Evolutionary conservation across 306 rosid genomes (phyloP), one percentile per base, ranked within the genome.

Genomic region (Fragaria iinumae): DNA sequence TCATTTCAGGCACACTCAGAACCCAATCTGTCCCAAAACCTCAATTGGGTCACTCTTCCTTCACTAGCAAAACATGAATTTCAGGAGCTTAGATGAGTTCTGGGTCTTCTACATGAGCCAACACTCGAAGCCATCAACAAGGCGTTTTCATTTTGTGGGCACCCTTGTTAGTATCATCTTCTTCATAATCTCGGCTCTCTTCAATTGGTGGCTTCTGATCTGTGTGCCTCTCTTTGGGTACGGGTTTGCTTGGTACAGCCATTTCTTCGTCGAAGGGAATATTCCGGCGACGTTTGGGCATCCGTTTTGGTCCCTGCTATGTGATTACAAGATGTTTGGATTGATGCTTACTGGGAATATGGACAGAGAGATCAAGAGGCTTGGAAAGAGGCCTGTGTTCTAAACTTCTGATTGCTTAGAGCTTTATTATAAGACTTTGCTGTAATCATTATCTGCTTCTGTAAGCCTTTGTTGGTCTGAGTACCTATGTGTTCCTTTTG

Each of bases 351-450:
- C 96, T 1, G 97, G 99, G 16, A 75, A 88, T 67, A 95, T 95
- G 97, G 99, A 95, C 79, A 92, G 84, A 89, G 99, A 95, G 89
- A 95, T 95, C 80, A 95, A 95, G 86, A 89, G 98, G 93, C 92
- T 95, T 27, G 98, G 98, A 4, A 95, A 95, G 77, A 92, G 97
- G 78, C 99, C 99, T 76, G 88, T 95, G 25, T 65, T 65, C 45
- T 65, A 9, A 32, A 34, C 18, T 65, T 36, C 47, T 65, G 1
- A 17, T 36, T 36, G 69, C 43, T 36, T 29, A 25, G 66, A 14
- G 43, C 43, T 63, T 18, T 14, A 6, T 29, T 63, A 3, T 18
- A 13, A 62, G 41, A 1, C 38, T 29, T 55, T 8, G 60, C 27
- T n/a, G 62, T 55, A 55, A 27, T 29, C 41, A 62, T 13, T 13